Evolutionary conservation across 169 alveolate genomes (phyloP).

Genomic region (Plasmodium vivax): DNA sequence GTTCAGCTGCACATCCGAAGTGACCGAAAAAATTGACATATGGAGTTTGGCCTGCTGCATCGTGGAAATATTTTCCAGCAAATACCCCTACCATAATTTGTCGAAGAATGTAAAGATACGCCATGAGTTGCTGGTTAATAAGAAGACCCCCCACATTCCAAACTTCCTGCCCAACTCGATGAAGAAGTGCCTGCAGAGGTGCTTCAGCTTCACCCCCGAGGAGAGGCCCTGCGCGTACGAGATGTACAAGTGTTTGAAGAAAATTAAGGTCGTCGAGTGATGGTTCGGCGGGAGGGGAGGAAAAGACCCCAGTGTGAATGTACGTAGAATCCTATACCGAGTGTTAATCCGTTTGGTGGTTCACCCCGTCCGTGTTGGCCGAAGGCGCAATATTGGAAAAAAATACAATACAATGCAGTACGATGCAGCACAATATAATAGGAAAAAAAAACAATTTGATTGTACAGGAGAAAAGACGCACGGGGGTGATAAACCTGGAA

Average conservation of each 20-base stretch:
- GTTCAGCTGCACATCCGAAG: constrained; percentile 55
- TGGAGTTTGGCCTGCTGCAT: constrained; percentile 74
- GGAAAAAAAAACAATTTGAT: not conserved
- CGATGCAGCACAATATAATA: too few relatives aligned
- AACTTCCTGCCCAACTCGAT: constrained; percentile 57
- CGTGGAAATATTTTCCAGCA: constrained; percentile 67
- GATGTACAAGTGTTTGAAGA: constrained; percentile 49
- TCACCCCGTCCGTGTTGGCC: not conserved
- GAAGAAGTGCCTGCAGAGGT: constrained; percentile 22
- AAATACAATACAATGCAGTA: too few relatives aligned
- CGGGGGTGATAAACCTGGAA: not conserved
- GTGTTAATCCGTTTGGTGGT: not conserved
- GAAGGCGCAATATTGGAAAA: not conserved
- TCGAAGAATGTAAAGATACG: constrained; percentile 50
- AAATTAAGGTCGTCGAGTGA: constrained; percentile 57
- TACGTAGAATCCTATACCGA: not conserved
- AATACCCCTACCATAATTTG: constrained; percentile 59
- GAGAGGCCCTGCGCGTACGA: constrained; percentile 70
- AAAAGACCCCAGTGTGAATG: not conserved
- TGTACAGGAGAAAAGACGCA: not conserved
- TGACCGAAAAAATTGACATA: constrained; percentile 60
- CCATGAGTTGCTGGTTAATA: constrained; percentile 46
- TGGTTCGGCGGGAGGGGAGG: not conserved
- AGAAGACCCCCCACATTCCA: constrained; percentile 48
- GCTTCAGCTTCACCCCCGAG: constrained; percentile 45